These are phyloP conservation scores for Colletotrichum shisoi DNA, from an alignment of 2,329 filamentous ascomycete species.

Conservation along the genomic window DNA sequence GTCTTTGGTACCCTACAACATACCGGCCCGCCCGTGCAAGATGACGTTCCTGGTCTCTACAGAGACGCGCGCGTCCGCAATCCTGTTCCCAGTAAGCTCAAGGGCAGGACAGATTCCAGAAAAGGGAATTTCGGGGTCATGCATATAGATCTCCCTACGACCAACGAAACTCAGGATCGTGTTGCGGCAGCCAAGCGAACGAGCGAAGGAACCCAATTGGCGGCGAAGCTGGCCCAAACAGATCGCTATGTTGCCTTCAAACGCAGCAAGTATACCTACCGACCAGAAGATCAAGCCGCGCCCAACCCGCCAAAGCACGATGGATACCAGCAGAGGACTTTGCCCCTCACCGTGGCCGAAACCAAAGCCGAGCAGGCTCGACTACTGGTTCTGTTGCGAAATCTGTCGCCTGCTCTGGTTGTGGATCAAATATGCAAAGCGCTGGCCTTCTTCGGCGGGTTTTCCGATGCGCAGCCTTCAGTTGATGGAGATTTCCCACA, in stretches of 20 bases:
- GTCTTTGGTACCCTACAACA: conserved; percentile 41
- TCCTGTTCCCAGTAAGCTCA: conserved; percentile 68
- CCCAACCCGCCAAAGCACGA: conserved; percentile 35
- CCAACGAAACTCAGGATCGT: conserved; percentile 57
- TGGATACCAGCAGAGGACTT: conserved; percentile 39
- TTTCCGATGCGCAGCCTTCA: conserved; percentile 63
- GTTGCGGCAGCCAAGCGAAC: conserved; percentile 66
- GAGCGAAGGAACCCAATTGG: conserved; percentile 67
- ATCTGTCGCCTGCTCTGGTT: conserved; percentile 62
- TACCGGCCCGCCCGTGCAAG: conserved; percentile 40
- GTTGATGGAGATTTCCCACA: conserved; percentile 61
- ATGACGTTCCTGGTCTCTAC: conserved; percentile 42
- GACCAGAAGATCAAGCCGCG: background rate
- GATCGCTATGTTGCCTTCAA: conserved; percentile 62
- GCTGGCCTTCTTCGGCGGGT: conserved; percentile 69
- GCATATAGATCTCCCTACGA: conserved; percentile 63
- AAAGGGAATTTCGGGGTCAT: conserved; percentile 70
- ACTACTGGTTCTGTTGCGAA: conserved; percentile 64
- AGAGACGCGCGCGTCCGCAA: conserved; percentile 62
- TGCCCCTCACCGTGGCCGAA: conserved; percentile 54
- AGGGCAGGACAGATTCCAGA: conserved; percentile 63
- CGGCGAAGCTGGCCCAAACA: conserved; percentile 64
- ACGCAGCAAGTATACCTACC: conserved; percentile 50
- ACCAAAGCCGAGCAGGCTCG: conserved; percentile 68
- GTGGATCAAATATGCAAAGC: conserved; percentile 71